These are phyloP conservation scores for Aspergillus sp. DNA, from an alignment of 2,329 filamentous ascomycete genomes.

Conservation along the genomic window DNA sequence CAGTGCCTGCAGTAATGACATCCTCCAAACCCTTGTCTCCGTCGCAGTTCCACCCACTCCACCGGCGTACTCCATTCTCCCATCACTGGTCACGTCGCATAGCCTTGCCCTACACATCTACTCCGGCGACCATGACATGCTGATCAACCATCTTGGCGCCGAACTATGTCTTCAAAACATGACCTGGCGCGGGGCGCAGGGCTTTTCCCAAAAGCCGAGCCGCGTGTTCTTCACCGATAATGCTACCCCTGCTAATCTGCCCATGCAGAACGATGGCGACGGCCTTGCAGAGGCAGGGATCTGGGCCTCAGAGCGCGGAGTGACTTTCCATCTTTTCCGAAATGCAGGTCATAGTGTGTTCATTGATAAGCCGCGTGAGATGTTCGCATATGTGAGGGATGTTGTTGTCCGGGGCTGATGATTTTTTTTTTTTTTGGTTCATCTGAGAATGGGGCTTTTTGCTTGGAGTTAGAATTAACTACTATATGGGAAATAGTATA, in stretches of 20 bases:
- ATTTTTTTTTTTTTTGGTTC: not conserved
- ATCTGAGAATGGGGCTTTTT: no score
- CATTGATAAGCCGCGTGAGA: conserved; percentile 23
- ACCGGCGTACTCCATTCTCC: conserved; percentile 29
- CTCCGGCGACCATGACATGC: conserved; percentile 33
- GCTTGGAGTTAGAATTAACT: no score
- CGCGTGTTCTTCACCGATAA: conserved; percentile 21
- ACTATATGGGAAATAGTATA: no score
- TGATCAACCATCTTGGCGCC: conserved; percentile 33
- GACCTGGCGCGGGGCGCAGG: conserved; percentile 35
- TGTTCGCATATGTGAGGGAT: conserved; percentile 34
- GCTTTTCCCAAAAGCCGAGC: conserved; percentile 25
- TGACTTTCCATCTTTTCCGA: conserved; percentile 33
- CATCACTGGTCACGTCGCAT: conserved; percentile 24
- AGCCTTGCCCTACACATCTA: conserved; percentile 33
- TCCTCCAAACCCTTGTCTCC: conserved; percentile 20
- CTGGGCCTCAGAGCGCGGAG: conserved; percentile 28
- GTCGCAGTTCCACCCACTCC: conserved; percentile 15
- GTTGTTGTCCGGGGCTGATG: conserved; percentile 18
- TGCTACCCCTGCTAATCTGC: conserved; percentile 3
- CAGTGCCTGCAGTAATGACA: conserved; percentile 25
- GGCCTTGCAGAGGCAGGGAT: conserved; percentile 17
- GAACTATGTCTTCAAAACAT: conserved; percentile 36
- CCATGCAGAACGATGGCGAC: not conserved
- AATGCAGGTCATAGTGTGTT: conserved; percentile 31